Evolutionary conservation across 371 early-diverging fungal genomes (phyloP).

Genomic region (Rhizomucor miehei): DNA sequence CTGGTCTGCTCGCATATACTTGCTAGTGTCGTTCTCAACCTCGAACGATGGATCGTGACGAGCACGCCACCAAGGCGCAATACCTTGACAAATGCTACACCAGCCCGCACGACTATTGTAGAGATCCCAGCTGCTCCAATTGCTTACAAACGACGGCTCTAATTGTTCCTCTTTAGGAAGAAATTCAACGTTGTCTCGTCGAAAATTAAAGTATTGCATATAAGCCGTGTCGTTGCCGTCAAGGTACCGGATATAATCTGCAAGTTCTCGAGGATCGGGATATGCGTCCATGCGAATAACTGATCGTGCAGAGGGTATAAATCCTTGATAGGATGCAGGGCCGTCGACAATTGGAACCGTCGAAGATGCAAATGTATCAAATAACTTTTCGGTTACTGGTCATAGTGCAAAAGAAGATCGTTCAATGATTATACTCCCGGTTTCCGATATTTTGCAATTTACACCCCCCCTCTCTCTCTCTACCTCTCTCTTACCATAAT

Average conservation of each 20-base stretch:
- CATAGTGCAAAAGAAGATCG: too few species aligned
- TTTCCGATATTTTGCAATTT: too few species aligned
- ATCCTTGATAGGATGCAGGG: constrained; percentile 30
- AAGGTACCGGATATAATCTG: constrained; percentile 33
- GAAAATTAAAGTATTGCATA: constrained; percentile 25
- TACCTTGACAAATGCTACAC: constrained; percentile 34
- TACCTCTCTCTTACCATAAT: constrained; percentile 28
- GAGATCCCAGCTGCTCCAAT: constrained; percentile 23
- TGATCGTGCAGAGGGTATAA: constrained; percentile 27
- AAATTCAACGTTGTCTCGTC: constrained; percentile 8
- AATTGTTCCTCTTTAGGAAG: constrained; percentile 20
- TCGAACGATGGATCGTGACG: constrained; percentile 7
- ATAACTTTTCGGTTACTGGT: constrained; percentile 38
- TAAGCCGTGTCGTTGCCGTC: constrained; percentile 36
- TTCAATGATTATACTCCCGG: too few species aligned
- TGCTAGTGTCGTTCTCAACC: constrained; percentile 1
- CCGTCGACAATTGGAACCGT: constrained; percentile 32
- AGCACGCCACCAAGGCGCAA: constrained; percentile 30
- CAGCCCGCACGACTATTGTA: constrained; percentile 21
- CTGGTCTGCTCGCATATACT: constrained; percentile 19
- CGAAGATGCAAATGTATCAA: constrained; percentile 23
- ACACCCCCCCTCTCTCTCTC: too few species aligned
- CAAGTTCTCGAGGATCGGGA: constrained; percentile 37
- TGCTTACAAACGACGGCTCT: constrained; percentile 22
- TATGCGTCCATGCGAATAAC: constrained; percentile 40